Base-by-base conservation (phyloP, 768 basidiomycete species). In the Lentinula sp. region DNA sequence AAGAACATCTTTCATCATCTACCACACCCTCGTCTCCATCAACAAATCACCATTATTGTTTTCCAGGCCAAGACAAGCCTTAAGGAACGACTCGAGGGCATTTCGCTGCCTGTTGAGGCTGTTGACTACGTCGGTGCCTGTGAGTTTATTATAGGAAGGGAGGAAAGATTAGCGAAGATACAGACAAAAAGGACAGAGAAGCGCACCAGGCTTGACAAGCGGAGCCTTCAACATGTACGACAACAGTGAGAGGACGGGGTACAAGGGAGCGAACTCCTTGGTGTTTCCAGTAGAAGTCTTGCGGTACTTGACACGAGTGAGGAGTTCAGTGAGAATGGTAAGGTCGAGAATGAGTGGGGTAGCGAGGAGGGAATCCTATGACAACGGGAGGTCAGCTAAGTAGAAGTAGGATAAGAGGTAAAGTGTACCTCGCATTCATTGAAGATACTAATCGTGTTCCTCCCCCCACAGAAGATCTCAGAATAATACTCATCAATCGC, bases 401-500 rank as follows among this genome's bases (percentile, higher is more conserved):
- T 28, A 28, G 45, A 20, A 1, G n/a, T 51, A 57, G 41, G 45
- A 59, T 13, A 35, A 56, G 9, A 37, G 41, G 36, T 60, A 42
- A 53, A 12, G 56, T 53, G 1, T 65, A 88, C 89, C 81, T 96
- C 94, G 81, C 96, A 98, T 74, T 95, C 91, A 74, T 98, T 98
- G 85, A 96, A 97, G 77, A 94, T 93, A 73, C 92, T 94, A 81
- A 97, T 95, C 10, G 91, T 93, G 65, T 90, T 91, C 64, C 93
- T 81, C 33, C 95, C 95, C 66, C 95, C 95, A 70, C 95, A 96
- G 79, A 95, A 88, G 69, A 98, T 95, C 81, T 98, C 95, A 10
- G 93, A 95, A 75, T 95, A 94, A 77, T 98, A 98, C 80, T 98
- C 95, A 76, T 98, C 97, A 80, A 98, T 94, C n/a, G 95, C 97